These are phyloP conservation scores for Rhodotorula sp. DNA, from an alignment of 1,284 basidiomycete genomes.

Conservation along the genomic window DNA sequence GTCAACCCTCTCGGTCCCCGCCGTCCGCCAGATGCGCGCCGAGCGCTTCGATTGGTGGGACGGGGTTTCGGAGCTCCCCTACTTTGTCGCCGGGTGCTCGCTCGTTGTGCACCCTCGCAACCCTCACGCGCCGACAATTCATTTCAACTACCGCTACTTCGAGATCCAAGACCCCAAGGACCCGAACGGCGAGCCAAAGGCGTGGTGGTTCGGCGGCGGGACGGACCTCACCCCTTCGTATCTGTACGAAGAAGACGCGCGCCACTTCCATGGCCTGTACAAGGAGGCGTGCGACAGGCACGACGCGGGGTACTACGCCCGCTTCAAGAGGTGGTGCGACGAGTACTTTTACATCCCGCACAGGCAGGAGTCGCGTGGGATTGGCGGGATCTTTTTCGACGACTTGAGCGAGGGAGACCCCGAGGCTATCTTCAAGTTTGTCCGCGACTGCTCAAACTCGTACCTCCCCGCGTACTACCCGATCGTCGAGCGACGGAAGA, in stretches of 20 bases:
- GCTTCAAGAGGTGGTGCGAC: slow-evolving; percentile 96
- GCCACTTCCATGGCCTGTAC: slow-evolving; percentile 79
- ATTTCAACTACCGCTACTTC: slow-evolving; percentile 98
- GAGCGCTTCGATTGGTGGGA: slow-evolving; percentile 70
- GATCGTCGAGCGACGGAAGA: slow-evolving; percentile 63
- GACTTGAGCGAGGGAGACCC: slow-evolving; percentile 61
- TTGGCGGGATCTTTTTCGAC: slow-evolving; percentile 97
- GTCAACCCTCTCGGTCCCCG: slow-evolving; percentile 79
- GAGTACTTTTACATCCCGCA: slow-evolving; percentile 96
- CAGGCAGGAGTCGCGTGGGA: slow-evolving; percentile 79
- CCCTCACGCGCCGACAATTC: slow-evolving; percentile 64
- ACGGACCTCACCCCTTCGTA: slow-evolving; percentile 93
- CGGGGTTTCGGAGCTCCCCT: slow-evolving; percentile 66
- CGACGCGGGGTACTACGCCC: slow-evolving; percentile 66
- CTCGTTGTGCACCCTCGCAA: slow-evolving; percentile 92
- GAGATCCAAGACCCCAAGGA: slow-evolving; percentile 55
- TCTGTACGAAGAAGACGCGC: slow-evolving; percentile 80
- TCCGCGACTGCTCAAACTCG: slow-evolving; percentile 66
- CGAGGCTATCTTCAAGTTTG: slow-evolving; percentile 71
- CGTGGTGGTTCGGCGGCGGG: slow-evolving; percentile 99
- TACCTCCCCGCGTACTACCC: slow-evolving; percentile 89
- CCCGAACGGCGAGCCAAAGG: slow-evolving; percentile 50
- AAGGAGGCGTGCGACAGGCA: slow-evolving; percentile 75
- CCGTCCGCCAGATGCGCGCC: slow-evolving; percentile 89
- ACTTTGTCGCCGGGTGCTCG: slow-evolving; percentile 88